phyloP scores from a whole-genome alignment of 2,329 filamentous ascomycete genomes.

The Fusarium metavorans region DNA sequence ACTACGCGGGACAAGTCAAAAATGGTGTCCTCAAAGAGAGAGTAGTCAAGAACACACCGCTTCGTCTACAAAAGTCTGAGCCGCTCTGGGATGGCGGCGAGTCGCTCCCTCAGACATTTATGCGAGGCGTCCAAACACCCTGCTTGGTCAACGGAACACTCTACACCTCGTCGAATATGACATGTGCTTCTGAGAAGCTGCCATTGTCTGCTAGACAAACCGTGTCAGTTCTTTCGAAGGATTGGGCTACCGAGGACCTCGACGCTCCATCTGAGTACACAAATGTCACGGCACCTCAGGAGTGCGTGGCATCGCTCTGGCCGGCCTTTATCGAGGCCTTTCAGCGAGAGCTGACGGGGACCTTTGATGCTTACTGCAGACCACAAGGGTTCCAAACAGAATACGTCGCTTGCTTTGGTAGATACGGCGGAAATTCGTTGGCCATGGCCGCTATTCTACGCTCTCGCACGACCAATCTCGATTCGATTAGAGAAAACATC shows the following conservation, averaged over 20 bases:
- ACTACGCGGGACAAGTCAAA: constrained; percentile 1
- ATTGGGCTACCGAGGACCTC: background rate
- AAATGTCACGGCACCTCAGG: constrained; percentile 8
- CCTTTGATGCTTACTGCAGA: background rate
- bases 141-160: constrained; percentile 9
- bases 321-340: background rate
- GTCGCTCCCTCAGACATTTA: background rate
- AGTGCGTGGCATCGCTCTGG: background rate
- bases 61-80: background rate
- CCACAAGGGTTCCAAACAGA: background rate
- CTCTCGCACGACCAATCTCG: background rate
- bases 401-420: background rate
- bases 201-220: background rate
- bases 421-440: background rate
- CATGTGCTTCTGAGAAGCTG: background rate
- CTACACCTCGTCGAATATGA: constrained; percentile 8
- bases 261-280: background rate
- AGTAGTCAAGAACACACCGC: background rate
- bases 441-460: constrained; percentile 3
- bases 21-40: background rate
- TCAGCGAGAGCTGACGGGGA: background rate
- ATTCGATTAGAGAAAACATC: constrained; percentile 12
- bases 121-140: background rate
- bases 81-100: background rate
- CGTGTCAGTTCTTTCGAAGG: background rate